A percentile compares a stretch with the other conserved stretches of the same genome.
Conservation (phyloP, 2,329 filamentous ascomycete genomes). For the Arthroderma uncinatum region DNA sequence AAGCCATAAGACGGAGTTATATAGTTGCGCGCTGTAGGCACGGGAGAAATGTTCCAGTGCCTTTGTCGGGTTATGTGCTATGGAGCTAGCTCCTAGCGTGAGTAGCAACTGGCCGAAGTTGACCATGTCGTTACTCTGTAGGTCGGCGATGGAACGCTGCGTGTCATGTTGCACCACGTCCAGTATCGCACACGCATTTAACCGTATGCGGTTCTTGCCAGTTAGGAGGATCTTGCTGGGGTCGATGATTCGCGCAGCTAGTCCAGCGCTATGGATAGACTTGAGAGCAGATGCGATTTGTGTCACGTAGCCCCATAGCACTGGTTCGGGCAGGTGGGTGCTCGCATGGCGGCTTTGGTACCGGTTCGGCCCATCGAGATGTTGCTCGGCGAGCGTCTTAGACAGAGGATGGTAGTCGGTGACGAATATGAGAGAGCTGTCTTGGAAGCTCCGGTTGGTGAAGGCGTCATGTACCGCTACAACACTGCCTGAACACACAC, state of each 20-base stretch:
- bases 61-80: constrained; percentile 52
- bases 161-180: constrained; percentile 79
- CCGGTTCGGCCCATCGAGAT: constrained; percentile 38
- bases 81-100: constrained; percentile 62
- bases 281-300: constrained; percentile 84
- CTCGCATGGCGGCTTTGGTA: constrained; percentile 35
- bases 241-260: constrained; percentile 79
- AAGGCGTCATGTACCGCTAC: constrained; percentile 87
- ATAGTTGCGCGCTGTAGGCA: constrained; percentile 65
- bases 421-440: constrained; percentile 88
- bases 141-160: constrained; percentile 55
- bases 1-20: constrained; percentile 72
- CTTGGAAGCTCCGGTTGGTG: constrained; percentile 82
- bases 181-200: constrained; percentile 78
- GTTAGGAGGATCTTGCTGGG: constrained; percentile 82
- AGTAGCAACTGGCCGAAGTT: constrained; percentile 77
- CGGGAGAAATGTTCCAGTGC: constrained; percentile 66
- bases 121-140: constrained; percentile 78
- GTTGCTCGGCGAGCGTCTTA: constrained; percentile 76
- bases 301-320: constrained; percentile 83
- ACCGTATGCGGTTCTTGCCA: constrained; percentile 75
- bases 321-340: constrained; percentile 54
- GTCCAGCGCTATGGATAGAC: constrained; percentile 65
- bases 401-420: constrained; percentile 87
- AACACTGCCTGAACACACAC: constrained; percentile 66